Percentiles rank a stretch among this genome's conserved stretches.
These are phyloP conservation scores for Spatholobus suberectus DNA, from an alignment of 306 rosid species.

Conservation along the genomic window DNA sequence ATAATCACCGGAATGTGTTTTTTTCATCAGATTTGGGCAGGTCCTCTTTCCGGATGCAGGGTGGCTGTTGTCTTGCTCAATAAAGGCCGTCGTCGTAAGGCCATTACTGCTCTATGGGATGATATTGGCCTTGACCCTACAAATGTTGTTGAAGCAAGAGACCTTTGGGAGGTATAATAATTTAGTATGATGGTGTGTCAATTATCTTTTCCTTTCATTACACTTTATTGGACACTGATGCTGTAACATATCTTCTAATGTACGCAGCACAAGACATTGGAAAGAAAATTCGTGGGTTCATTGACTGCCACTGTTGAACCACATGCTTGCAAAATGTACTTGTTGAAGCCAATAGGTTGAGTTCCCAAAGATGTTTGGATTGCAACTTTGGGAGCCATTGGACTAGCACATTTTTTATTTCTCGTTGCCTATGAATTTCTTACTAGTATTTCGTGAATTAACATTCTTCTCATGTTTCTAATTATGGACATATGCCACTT, in stretches of 20 bases:
- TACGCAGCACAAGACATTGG: conserved; percentile 79
- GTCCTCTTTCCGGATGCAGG: conserved; percentile 79
- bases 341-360: conserved; percentile 71
- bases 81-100: conserved; percentile 44
- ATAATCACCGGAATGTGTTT: background rate
- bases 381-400: conserved; percentile 7
- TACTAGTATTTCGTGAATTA: background rate
- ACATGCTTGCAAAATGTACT: conserved; percentile 77
- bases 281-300: conserved; percentile 56
- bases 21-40: conserved; percentile 79
- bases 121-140: conserved; percentile 76
- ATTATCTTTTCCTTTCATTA: background rate
- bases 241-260: conserved; percentile 4
- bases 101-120: conserved; percentile 75
- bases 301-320: conserved; percentile 64
- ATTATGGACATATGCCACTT: background rate
- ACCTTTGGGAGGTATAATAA: conserved; percentile 81
- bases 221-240: background rate
- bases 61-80: conserved; percentile 73
- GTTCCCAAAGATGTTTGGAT: background rate
- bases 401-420: background rate
- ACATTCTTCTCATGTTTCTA: background rate
- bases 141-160: conserved; percentile 74
- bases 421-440: background rate
- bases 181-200: too few relatives aligned